phyloP scores from a whole-genome alignment of 495 filamentous ascomycete species.

The Penicillium parvum region DNA sequence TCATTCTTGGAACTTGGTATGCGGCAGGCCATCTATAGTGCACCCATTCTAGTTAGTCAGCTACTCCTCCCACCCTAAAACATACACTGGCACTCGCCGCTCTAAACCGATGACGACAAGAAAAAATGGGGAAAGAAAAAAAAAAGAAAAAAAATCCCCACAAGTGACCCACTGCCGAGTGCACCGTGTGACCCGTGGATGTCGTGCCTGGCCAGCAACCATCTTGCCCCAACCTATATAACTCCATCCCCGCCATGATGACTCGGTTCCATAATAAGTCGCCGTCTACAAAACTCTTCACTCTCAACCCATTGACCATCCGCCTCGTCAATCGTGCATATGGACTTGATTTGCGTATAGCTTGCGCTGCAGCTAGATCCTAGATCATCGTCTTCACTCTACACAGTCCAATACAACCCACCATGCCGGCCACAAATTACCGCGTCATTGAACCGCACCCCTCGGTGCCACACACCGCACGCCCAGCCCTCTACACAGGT shows the following conservation, averaged over 20 bases:
- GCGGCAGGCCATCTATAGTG: conserved; percentile 10
- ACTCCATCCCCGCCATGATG: conserved; percentile 9
- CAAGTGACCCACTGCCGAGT: conserved; percentile 9
- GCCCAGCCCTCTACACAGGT: conserved; percentile 64
- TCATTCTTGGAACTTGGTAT: not conserved
- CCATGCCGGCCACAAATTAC: conserved; percentile 45
- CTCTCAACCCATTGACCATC: conserved; percentile 4
- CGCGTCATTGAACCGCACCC: conserved; percentile 79
- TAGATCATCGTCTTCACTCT: conserved; percentile 4
- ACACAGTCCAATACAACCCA: conserved; percentile 15
- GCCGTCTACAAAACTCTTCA: not conserved
- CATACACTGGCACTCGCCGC: not conserved
- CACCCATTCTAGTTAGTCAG: conserved; percentile 6
- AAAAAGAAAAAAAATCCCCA: conserved; percentile 14
- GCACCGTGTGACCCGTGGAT: conserved; percentile 27
- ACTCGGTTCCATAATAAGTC: conserved; percentile 1
- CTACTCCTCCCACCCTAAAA: not conserved
- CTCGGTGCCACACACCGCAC: conserved; percentile 56
- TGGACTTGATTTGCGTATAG: conserved; percentile 20
- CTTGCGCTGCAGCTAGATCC: conserved; percentile 11
- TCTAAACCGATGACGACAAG: conserved; percentile 16
- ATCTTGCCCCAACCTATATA: conserved; percentile 16
- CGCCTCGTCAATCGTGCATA: conserved; percentile 7
- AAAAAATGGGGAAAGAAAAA: conserved; percentile 17
- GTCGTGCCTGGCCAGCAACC: conserved; percentile 19